Percentiles rank a stretch among this genome's conserved stretches.
Evolutionary conservation across 2,329 filamentous ascomycete genomes (phyloP).

Genomic region (Metarhizium guizhouense): DNA sequence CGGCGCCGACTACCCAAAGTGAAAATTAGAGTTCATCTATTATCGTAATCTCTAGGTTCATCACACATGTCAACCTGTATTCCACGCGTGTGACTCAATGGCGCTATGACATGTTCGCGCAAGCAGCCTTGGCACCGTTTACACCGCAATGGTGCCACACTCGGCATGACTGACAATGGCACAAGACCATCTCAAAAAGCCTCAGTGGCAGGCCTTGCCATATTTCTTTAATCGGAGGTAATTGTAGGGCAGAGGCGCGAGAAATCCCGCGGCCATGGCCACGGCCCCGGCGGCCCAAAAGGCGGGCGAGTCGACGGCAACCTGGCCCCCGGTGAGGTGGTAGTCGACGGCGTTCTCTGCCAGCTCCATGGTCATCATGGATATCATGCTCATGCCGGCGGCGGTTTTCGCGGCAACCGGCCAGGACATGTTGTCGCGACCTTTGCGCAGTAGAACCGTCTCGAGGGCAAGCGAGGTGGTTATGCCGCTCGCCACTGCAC

Average conservation of each 20-base stretch:
- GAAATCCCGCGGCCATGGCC: slow-evolving; percentile 33
- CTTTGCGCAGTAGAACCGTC: slow-evolving; percentile 38
- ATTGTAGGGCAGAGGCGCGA: slow-evolving; percentile 45
- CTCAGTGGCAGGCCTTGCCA: slow-evolving; percentile 38
- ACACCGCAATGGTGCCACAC: too few relatives aligned
- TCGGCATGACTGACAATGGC: neutral
- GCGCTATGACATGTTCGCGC: too few relatives aligned
- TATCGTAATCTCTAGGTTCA: too few relatives aligned
- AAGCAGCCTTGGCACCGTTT: too few relatives aligned
- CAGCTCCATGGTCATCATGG: slow-evolving; percentile 49
- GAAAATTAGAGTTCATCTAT: too few relatives aligned
- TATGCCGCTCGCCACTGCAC: slow-evolving; percentile 40
- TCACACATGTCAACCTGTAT: too few relatives aligned
- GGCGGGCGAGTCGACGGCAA: slow-evolving; percentile 33
- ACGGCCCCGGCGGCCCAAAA: slow-evolving; percentile 44
- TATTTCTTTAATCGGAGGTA: slow-evolving; percentile 38
- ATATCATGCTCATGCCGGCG: slow-evolving; percentile 49
- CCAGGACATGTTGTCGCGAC: slow-evolving; percentile 39
- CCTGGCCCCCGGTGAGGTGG: slow-evolving; percentile 41
- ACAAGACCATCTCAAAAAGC: too few relatives aligned
- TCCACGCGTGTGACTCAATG: too few relatives aligned
- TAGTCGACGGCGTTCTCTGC: slow-evolving; percentile 48
- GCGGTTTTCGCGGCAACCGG: slow-evolving; percentile 38
- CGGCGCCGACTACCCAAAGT: too few relatives aligned
- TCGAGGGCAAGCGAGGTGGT: slow-evolving; percentile 43